phyloP scores from a whole-genome alignment of 495 filamentous ascomycete genomes.

The Neurospora discreta region DNA sequence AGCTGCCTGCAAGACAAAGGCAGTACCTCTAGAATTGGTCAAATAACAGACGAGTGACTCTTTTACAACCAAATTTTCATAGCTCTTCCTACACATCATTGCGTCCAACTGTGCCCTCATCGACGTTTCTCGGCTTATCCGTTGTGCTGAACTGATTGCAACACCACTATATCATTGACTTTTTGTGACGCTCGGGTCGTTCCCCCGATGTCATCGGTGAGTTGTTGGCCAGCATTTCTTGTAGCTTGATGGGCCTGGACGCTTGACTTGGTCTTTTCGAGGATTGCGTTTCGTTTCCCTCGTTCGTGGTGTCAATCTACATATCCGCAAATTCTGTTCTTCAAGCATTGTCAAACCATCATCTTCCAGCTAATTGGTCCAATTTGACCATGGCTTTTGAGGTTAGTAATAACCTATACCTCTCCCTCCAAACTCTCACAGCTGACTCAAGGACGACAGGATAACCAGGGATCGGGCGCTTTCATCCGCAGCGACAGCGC shows the following conservation, averaged over 20 bases:
- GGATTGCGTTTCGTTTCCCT: not conserved
- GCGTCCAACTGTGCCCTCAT: not conserved
- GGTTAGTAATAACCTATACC: not conserved
- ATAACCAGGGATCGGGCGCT: not conserved
- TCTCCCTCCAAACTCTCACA: not conserved
- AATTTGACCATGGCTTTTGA: not conserved
- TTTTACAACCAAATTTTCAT: not conserved
- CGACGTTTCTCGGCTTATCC: not conserved
- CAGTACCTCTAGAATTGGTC: not conserved
- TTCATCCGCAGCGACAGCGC: slow-evolving; percentile 38
- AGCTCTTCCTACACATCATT: not conserved
- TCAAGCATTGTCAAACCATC: not conserved
- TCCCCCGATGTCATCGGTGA: too few relatives aligned
- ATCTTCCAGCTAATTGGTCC: not conserved
- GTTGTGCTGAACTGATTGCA: not conserved
- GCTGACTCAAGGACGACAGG: not conserved
- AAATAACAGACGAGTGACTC: not conserved
- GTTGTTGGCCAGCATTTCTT: too few relatives aligned
- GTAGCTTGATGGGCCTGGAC: not conserved
- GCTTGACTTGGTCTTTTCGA: not conserved
- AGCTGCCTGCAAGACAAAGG: too few relatives aligned
- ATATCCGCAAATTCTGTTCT: not conserved
- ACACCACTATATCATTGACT: not conserved
- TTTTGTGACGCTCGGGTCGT: too few relatives aligned
- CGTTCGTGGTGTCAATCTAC: not conserved